A percentile compares a stretch with the other conserved stretches of the same genome.
Evolutionary conservation across 139 green algal genomes (phyloP).

Genomic region (Chlorella ohadii): DNA sequence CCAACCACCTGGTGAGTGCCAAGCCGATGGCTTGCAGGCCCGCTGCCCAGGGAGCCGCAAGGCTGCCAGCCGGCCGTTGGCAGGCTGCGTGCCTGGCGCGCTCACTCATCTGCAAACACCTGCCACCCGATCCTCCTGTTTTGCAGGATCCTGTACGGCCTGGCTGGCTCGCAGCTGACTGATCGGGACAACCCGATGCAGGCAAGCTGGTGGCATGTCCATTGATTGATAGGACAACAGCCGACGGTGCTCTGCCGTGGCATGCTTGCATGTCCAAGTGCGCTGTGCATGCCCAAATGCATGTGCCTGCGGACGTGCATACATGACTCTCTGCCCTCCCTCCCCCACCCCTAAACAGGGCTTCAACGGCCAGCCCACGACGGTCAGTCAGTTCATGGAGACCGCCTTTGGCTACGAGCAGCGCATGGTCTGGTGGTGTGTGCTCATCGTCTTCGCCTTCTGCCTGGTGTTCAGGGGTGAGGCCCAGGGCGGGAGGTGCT

Average conservation of each 20-base stretch:
- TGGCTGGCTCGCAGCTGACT: slow-evolving; percentile 29
- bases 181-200: not conserved
- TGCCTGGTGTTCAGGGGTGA: slow-evolving; percentile 51
- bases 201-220: too few species aligned
- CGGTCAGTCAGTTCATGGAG: slow-evolving; percentile 54
- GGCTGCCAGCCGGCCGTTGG: too few species aligned
- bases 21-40: too few species aligned
- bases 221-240: too few species aligned
- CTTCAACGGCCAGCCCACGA: slow-evolving; percentile 10
- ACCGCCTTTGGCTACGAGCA: slow-evolving; percentile 67
- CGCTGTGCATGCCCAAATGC: too few species aligned
- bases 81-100: too few species aligned
- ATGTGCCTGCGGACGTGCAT: too few species aligned
- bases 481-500: not conserved
- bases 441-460: slow-evolving; percentile 60
- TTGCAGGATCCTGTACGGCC: not conserved
- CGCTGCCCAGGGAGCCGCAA: too few species aligned
- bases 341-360: not conserved
- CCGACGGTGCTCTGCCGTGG: not conserved
- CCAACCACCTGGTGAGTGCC: slow-evolving; percentile 63
- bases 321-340: too few species aligned
- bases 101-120: not conserved
- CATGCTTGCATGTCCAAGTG: too few species aligned
- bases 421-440: slow-evolving; percentile 59
- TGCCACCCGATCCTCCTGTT: not conserved